A percentile compares a stretch with the other conserved stretches of the same genome.
phyloP scores from a whole-genome alignment of 495 filamentous ascomycete species.

The Mycothermus thermophilus region DNA sequence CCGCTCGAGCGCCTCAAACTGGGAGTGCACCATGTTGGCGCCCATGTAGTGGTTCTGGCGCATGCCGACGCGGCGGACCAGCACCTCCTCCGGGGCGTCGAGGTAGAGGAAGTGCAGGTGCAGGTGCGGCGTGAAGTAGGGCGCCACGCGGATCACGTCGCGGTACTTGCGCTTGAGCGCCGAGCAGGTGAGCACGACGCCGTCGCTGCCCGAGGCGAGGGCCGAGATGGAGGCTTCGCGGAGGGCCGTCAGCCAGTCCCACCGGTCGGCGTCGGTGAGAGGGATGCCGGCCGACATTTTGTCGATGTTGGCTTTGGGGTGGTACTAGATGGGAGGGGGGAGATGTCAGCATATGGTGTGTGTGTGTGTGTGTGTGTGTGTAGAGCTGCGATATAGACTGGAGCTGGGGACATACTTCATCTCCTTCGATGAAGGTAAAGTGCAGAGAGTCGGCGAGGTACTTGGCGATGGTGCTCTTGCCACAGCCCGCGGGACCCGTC shows the following conservation, averaged over 20 bases:
- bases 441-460: slow-evolving; percentile 56
- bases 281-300: slow-evolving; percentile 86
- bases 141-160: slow-evolving; percentile 84
- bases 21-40: slow-evolving; percentile 89
- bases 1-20: slow-evolving; percentile 73
- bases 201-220: slow-evolving; percentile 45
- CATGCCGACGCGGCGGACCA: slow-evolving; percentile 57
- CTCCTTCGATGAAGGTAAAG: slow-evolving; percentile 83
- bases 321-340: slow-evolving; percentile 54
- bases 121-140: slow-evolving; percentile 61
- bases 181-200: slow-evolving; percentile 91
- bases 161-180: slow-evolving; percentile 95
- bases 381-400: not conserved
- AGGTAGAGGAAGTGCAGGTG: slow-evolving; percentile 91
- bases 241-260: slow-evolving; percentile 92
- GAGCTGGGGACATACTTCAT: slow-evolving; percentile 55
- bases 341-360: not conserved
- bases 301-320: slow-evolving; percentile 69
- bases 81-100: slow-evolving; percentile 54
- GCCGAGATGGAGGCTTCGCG: slow-evolving; percentile 63
- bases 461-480: slow-evolving; percentile 85
- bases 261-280: slow-evolving; percentile 87
- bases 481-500: slow-evolving; percentile 92
- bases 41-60: slow-evolving; percentile 93
- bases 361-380: slow-evolving; percentile 8